These are phyloP conservation scores for Lepidium africanum DNA, from an alignment of 345 rosid species.

Conservation along the genomic window DNA sequence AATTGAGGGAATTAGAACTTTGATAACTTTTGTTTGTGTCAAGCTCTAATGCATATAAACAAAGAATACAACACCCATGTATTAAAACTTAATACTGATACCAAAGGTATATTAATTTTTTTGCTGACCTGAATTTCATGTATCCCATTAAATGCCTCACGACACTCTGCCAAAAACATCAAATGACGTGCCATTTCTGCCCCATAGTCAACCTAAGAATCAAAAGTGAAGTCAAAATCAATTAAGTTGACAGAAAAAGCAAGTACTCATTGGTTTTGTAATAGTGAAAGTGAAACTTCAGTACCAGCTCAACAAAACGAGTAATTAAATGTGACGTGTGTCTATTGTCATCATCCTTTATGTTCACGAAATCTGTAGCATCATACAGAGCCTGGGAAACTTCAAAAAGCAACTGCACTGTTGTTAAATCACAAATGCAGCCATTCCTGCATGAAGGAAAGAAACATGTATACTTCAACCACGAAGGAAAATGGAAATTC, in stretches of 20 bases:
- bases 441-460: conserved; percentile 51
- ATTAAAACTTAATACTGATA: neutral
- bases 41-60: neutral
- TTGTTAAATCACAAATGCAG: conserved; percentile 44
- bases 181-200: conserved; percentile 58
- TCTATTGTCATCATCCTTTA: conserved; percentile 64
- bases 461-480: neutral
- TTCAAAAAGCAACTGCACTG: conserved; percentile 64
- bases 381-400: conserved; percentile 62
- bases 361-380: conserved; percentile 44
- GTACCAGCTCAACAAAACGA: conserved; percentile 72
- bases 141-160: conserved; percentile 62
- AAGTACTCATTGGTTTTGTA: neutral
- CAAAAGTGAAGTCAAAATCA: conserved; percentile 25
- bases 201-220: conserved; percentile 67
- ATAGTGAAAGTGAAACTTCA: conserved; percentile 4
- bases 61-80: neutral
- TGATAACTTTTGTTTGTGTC: neutral
- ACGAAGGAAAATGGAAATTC: neutral
- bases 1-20: neutral
- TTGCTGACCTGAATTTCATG: conserved; percentile 62
- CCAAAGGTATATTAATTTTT: neutral
- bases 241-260: conserved; percentile 10
- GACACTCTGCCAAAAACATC: conserved; percentile 75
- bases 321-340: conserved; percentile 53